Conservation (phyloP, 257 asterid species). For the Coffea eugenioides region DNA sequence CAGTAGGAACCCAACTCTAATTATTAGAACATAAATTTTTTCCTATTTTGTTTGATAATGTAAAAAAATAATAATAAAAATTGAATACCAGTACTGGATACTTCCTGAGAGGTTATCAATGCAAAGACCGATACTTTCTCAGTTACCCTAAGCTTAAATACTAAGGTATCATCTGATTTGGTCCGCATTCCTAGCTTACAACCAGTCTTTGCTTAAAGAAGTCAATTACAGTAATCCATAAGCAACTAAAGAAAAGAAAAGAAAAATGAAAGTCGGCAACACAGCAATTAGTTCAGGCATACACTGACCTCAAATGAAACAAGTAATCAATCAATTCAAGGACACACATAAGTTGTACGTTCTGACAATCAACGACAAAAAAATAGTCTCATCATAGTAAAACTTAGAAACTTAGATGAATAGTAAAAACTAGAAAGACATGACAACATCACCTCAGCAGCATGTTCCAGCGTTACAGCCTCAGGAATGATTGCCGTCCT, state of each 20-base stretch:
- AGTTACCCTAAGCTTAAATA: background rate
- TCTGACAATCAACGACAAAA: background rate
- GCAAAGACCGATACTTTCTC: background rate
- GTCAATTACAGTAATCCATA: background rate
- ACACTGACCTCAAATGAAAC: background rate
- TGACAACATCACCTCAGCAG: slow-evolving; percentile 52
- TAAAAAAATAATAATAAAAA: background rate
- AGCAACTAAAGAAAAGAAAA: background rate
- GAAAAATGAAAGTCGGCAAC: background rate
- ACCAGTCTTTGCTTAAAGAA: background rate
- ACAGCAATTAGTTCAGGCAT: background rate
- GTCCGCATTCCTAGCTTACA: background rate
- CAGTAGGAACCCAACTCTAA: background rate
- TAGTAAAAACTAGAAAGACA: slow-evolving; percentile 6
- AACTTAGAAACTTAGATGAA: background rate
- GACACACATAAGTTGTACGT: too few species aligned
- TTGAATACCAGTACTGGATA: background rate
- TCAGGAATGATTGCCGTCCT: slow-evolving; percentile 66
- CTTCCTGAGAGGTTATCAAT: background rate
- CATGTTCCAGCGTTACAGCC: slow-evolving; percentile 86
- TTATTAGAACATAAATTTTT: background rate
- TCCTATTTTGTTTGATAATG: background rate
- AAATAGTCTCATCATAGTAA: background rate
- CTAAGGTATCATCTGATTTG: too few species aligned
- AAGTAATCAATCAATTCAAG: slow-evolving; percentile 5